Percentiles rank a stretch among this genome's conserved stretches.
Conservation (phyloP, 208 protist species). For the Trypanosomatidae sp. region DNA sequence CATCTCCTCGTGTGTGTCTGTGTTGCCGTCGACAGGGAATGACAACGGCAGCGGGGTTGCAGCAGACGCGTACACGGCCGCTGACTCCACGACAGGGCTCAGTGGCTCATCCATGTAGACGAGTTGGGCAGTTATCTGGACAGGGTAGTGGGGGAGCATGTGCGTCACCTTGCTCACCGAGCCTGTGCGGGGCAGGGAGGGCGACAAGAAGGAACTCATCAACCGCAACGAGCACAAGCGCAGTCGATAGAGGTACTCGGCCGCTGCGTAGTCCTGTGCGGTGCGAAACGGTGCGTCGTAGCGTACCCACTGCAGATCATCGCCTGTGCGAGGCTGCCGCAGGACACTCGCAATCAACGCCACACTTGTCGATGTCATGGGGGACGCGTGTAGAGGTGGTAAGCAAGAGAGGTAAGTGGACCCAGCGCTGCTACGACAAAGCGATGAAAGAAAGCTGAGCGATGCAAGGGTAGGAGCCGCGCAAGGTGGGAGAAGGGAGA, state of each 20-base stretch:
- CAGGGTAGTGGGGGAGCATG: slow-evolving; percentile 14
- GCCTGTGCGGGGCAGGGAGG: neutral
- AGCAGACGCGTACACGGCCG: slow-evolving; percentile 26
- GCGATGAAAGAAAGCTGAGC: neutral
- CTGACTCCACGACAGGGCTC: slow-evolving; percentile 54
- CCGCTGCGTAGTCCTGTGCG: slow-evolving; percentile 27
- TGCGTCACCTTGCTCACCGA: neutral
- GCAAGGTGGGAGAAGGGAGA: neutral
- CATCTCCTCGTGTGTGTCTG: neutral
- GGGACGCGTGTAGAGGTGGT: neutral
- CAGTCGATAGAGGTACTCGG: slow-evolving; percentile 27
- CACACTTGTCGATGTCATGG: slow-evolving; percentile 26
- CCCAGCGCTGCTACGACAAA: neutral
- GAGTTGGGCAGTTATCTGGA: slow-evolving; percentile 55
- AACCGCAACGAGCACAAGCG: slow-evolving; percentile 20
- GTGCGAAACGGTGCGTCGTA: slow-evolving; percentile 22
- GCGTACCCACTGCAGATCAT: slow-evolving; percentile 19
- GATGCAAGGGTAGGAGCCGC: neutral
- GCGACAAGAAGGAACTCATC: slow-evolving; percentile 3
- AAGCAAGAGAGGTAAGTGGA: neutral
- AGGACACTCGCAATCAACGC: slow-evolving; percentile 21
- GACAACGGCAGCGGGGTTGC: neutral
- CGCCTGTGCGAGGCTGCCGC: slow-evolving; percentile 5
- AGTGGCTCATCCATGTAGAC: slow-evolving; percentile 53
- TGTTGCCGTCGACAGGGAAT: neutral